Evolutionary conservation across 768 basidiomycete species (phyloP).

Genomic region (Crepidotus variabilis): DNA sequence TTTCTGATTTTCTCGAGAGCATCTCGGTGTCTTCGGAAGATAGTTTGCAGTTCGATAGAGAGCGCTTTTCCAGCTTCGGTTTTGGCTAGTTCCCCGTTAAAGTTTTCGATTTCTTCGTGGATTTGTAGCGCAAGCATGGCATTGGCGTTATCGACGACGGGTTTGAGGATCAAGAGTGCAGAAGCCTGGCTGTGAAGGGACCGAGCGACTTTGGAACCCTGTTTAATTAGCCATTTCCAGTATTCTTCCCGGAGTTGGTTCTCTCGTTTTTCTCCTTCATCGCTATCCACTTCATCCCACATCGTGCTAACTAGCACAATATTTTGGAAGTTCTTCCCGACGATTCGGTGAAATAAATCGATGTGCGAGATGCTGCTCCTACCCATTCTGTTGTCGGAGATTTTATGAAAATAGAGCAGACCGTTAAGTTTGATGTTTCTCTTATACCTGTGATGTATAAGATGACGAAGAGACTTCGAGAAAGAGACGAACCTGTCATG

Average conservation of each 20-base stretch:
- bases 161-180: background rate
- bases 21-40: background rate
- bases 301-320: conserved; percentile 13
- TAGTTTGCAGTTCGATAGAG: background rate
- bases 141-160: background rate
- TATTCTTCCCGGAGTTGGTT: conserved; percentile 4
- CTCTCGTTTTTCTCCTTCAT: conserved; percentile 5
- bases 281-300: conserved; percentile 6
- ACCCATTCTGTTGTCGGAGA: conserved; percentile 2
- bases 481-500: conserved; percentile 3
- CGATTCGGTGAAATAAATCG: conserved; percentile 6
- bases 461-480: background rate
- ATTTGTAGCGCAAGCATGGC: background rate
- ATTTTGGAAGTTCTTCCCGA: conserved; percentile 9
- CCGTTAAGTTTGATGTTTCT: conserved; percentile 6
- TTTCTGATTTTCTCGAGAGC: background rate
- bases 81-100: background rate
- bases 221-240: conserved; percentile 9
- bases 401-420: conserved; percentile 11
- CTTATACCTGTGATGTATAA: conserved; percentile 1
- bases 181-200: conserved; percentile 4
- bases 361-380: conserved; percentile 1
- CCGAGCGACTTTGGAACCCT: conserved; percentile 2
- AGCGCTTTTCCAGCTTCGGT: conserved; percentile 3
- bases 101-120: conserved; percentile 1